These are phyloP conservation scores for Scheffersomyces illinoinensis DNA, from an alignment of 1,139 yeast genomes.

Conservation along the genomic window DNA sequence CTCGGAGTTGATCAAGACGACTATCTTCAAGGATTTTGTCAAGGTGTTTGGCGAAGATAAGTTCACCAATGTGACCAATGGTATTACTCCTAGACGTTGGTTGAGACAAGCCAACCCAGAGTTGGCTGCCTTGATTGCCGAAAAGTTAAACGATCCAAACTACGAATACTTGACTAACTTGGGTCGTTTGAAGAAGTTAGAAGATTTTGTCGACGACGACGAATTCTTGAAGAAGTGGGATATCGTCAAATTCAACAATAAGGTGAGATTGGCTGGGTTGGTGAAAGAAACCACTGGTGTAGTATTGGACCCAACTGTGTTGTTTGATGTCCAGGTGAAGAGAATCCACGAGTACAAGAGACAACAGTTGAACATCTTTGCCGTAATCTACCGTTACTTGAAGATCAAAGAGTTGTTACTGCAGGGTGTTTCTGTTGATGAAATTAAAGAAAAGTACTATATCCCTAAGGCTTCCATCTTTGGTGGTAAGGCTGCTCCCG, in stretches of 20 bases:
- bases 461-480: conserved; percentile 78
- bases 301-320: conserved; percentile 69
- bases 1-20: conserved; percentile 85
- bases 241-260: conserved; percentile 68
- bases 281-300: conserved; percentile 68
- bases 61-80: conserved; percentile 91
- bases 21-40: conserved; percentile 90
- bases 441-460: conserved; percentile 60
- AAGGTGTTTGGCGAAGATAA: conserved; percentile 76
- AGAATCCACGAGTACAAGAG: conserved; percentile 96
- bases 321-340: conserved; percentile 91
- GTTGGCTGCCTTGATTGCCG: conserved; percentile 69
- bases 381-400: conserved; percentile 81
- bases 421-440: conserved; percentile 46
- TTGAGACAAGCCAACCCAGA: conserved; percentile 89
- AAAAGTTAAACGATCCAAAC: conserved; percentile 62
- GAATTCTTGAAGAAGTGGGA: conserved; percentile 74
- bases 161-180: conserved; percentile 72
- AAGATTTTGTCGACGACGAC: conserved; percentile 64
- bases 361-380: conserved; percentile 90
- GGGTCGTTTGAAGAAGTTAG: conserved; percentile 66
- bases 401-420: conserved; percentile 67
- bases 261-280: conserved; percentile 66
- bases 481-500: conserved; percentile 97
- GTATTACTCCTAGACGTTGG: conserved; percentile 97